Evolutionary conservation across 2,329 filamentous ascomycete species (phyloP).

Genomic region (Escovopsis sp.): DNA sequence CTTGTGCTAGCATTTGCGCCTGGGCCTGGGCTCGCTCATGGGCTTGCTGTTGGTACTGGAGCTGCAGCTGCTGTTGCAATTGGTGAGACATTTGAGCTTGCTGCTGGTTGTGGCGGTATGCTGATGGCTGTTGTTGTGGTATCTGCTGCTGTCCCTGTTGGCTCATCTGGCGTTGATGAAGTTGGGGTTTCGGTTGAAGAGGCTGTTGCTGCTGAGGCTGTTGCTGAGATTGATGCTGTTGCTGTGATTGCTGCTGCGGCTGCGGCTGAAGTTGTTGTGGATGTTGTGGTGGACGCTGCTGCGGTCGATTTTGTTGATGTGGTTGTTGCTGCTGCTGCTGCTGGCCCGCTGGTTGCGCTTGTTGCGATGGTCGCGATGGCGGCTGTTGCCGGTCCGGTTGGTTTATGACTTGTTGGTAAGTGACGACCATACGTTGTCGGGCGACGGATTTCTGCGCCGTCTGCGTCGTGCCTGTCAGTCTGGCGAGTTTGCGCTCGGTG

Average conservation of each 20-base stretch:
- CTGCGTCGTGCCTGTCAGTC: background rate
- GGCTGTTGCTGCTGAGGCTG: background rate
- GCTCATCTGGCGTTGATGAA: no score
- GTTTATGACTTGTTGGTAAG: background rate
- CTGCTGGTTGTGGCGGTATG: no score
- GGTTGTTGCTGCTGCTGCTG: background rate
- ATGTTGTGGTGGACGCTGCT: background rate
- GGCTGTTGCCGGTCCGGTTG: background rate
- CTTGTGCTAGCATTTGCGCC: background rate
- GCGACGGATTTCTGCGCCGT: background rate
- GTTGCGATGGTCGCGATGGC: background rate
- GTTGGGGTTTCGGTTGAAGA: background rate
- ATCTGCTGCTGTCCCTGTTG: no score
- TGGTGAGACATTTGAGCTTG: no score
- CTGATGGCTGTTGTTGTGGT: background rate
- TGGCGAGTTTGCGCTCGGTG: slow-evolving; percentile 8
- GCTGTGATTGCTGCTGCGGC: background rate
- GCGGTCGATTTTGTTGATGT: background rate
- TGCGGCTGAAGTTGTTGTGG: background rate
- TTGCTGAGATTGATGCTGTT: background rate
- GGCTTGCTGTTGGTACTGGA: no score
- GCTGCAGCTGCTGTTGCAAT: no score
- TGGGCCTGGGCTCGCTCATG: background rate
- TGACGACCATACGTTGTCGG: background rate
- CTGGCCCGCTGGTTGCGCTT: background rate